These are phyloP conservation scores for Grifola frondosa DNA, from an alignment of 1,284 basidiomycete species.

Conservation along the genomic window DNA sequence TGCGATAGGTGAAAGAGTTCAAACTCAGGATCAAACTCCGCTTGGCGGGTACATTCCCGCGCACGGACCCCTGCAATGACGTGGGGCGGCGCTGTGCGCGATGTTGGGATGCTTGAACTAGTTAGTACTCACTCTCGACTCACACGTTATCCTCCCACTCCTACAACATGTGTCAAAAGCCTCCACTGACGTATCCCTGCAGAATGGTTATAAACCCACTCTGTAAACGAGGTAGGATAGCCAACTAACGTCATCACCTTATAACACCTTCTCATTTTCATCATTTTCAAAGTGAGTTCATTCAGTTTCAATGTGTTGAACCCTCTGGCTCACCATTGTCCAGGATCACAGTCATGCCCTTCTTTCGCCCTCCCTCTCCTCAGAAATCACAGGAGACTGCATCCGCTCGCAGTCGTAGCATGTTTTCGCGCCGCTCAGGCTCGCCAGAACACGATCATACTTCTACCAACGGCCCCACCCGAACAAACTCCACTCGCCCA, in stretches of 20 bases:
- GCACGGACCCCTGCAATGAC: constrained; percentile 40
- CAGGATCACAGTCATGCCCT: constrained; percentile 15
- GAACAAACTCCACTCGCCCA: constrained; percentile 12
- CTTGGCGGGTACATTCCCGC: constrained; percentile 38
- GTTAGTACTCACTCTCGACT: too few relatives aligned
- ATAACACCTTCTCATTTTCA: neutral
- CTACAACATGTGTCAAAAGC: too few relatives aligned
- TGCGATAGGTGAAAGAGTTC: constrained; percentile 38
- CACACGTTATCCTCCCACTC: too few relatives aligned
- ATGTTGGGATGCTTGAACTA: too few relatives aligned
- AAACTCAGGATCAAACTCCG: constrained; percentile 42
- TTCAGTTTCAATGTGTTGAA: neutral
- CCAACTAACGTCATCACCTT: constrained; percentile 1
- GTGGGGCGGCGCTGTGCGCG: too few relatives aligned
- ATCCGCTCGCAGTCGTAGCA: constrained; percentile 16
- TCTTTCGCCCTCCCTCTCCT: constrained; percentile 18
- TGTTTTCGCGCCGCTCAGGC: constrained; percentile 21
- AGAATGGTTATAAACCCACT: constrained; percentile 8
- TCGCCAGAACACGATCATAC: constrained; percentile 13
- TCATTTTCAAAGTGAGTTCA: neutral
- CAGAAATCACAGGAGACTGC: constrained; percentile 13
- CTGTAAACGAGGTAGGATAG: neutral
- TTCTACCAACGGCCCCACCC: constrained; percentile 11
- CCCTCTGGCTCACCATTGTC: neutral
- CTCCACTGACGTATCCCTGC: constrained; percentile 23